These are phyloP conservation scores for Proliferodiscus dingleyae DNA, from an alignment of 2,329 filamentous ascomycete species.

Conservation along the genomic window DNA sequence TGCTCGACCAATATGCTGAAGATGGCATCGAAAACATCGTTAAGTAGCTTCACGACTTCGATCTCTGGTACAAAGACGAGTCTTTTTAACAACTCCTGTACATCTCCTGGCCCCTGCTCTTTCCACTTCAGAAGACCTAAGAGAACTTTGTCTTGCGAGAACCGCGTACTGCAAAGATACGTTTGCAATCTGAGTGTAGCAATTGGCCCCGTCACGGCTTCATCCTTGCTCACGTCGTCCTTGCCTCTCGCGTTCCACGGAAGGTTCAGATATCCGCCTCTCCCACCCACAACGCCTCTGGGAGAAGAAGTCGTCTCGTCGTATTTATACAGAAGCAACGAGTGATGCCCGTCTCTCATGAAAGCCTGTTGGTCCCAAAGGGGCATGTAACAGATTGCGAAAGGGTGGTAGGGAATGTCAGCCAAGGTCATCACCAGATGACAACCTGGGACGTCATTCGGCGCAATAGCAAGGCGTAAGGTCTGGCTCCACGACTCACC, in stretches of 20 bases:
- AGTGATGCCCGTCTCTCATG: conserved; percentile 77
- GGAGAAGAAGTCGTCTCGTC: conserved; percentile 80
- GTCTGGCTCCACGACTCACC: conserved; percentile 86
- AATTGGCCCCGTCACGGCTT: conserved; percentile 69
- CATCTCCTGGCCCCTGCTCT: conserved; percentile 64
- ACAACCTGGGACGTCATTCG: conserved; percentile 72
- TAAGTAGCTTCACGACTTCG: conserved; percentile 91
- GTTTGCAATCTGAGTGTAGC: conserved; percentile 76
- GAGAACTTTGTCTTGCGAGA: conserved; percentile 86
- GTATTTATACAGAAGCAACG: conserved; percentile 78
- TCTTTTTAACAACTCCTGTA: conserved; percentile 71
- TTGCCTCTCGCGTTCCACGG: conserved; percentile 71
- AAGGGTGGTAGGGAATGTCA: conserved; percentile 80
- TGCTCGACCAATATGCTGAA: conserved; percentile 90
- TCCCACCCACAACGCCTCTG: conserved; percentile 58
- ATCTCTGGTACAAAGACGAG: conserved; percentile 94
- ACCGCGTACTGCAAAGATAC: conserved; percentile 88
- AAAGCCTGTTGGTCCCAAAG: conserved; percentile 92
- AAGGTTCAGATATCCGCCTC: conserved; percentile 79
- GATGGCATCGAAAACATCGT: conserved; percentile 82
- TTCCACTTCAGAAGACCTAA: conserved; percentile 84
- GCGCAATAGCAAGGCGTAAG: conserved; percentile 71
- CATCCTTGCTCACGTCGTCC: conserved; percentile 65
- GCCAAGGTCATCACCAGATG: conserved; percentile 89
- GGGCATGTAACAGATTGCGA: conserved; percentile 88